Evolutionary conservation across 1,284 basidiomycete species (phyloP), one percentile per base, ranked within the genome.

Genomic region (Ceratobasidium sp.): DNA sequence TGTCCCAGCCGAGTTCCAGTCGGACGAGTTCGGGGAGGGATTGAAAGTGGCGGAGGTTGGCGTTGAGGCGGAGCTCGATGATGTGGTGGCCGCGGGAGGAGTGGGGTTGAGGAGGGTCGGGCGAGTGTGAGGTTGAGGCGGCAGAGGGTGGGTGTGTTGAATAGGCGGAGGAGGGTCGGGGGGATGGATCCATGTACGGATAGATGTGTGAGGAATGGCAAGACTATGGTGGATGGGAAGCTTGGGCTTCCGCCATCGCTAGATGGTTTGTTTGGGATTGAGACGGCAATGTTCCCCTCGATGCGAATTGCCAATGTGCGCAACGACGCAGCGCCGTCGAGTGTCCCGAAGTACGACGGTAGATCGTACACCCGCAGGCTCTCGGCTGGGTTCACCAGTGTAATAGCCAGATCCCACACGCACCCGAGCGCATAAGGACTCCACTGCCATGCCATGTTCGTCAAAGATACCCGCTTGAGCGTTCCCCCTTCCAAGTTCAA

Each of bases 401-500:
- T 22, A 22, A 61, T 61, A 15, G 57, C n/a, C 32, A 62, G 43
- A 29, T 61, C 69, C 37, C 56, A 32, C 13, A 71, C 69, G 29
- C 54, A 71, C 22, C 69, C 69, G 4, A 71, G 29, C 37, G 69
- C 69, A 49, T 71, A 71, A 9, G 69, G 69, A 22, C 69, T 71
- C 56, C 69, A 71, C 43, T 71, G 69, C 69, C 69, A 71, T 15
- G 69, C 69, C 69, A 71, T 71, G 19, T 71, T 61, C n/a, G 57
- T 62, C 56, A 71, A 29, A 15, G 15, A 4, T 5, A 71, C 56
- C 4, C 57, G 19, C 57, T 71, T 44, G 13, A 71, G 44, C 25
- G 69, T 49, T 25, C 61, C 69, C n/a, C 43, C 32, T 25, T 71
- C 69, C 5, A 59, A 32, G 9, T 57, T 59, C 43, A 71, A 29